phyloP scores from a whole-genome alignment of 805 yeast genomes.

The Ogataea pini region DNA sequence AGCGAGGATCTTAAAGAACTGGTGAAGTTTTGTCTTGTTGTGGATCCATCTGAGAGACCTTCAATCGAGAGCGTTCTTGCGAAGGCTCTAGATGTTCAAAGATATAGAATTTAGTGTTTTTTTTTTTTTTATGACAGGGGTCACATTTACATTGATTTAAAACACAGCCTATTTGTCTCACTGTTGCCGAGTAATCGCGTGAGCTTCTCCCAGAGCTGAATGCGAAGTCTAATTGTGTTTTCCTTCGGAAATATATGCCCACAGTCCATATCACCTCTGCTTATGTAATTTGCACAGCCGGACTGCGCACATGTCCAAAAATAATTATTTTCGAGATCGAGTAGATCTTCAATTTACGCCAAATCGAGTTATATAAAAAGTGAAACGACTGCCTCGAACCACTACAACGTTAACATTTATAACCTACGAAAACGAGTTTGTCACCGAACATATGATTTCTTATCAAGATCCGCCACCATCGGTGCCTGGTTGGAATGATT shows the following conservation, averaged over 20 bases:
- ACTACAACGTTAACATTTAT: not conserved
- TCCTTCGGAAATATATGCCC: too few species aligned
- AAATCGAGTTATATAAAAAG: not conserved
- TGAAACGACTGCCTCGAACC: not conserved
- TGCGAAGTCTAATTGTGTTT: too few species aligned
- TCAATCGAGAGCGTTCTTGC: constrained; percentile 58
- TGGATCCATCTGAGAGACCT: constrained; percentile 66
- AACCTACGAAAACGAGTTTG: not conserved
- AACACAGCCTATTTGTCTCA: too few species aligned
- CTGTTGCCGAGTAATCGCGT: too few species aligned
- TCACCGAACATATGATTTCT: constrained; percentile 24
- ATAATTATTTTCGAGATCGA: not conserved
- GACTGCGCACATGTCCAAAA: not conserved
- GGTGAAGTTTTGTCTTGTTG: constrained; percentile 59
- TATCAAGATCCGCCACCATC: constrained; percentile 30
- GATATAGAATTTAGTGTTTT: constrained; percentile 8
- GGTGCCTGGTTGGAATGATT: constrained; percentile 60
- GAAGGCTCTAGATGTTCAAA: constrained; percentile 45
- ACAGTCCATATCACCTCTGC: too few species aligned
- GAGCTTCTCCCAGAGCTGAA: too few species aligned
- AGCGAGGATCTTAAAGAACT: constrained; percentile 56
- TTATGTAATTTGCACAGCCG: not conserved
- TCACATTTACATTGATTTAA: not conserved
- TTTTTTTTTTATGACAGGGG: too few species aligned
- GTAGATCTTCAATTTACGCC: constrained; percentile 1